Base-by-base conservation (phyloP, 495 filamentous ascomycete genomes). In the Sabuloglossum arenarium region DNA sequence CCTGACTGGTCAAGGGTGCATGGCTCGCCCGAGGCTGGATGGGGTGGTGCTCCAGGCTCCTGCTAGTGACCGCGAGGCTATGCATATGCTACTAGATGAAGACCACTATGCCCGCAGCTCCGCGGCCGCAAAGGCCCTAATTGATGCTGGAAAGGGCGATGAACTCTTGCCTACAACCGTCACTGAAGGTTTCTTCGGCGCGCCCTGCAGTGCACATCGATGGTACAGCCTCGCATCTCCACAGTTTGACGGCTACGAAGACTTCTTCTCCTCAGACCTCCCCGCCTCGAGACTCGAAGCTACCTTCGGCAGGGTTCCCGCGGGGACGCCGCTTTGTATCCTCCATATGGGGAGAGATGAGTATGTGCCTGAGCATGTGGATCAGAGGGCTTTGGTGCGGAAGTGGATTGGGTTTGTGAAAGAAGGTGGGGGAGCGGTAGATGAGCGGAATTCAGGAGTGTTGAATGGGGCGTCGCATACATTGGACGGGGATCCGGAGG, bases 181-280 rank as follows among this genome's bases (percentile, higher is more conserved):
- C 23, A 69, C 70, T 3, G 60, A 55, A 11, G 45, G 71, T 0
- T 68, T 69, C 0, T 74, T 79, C 32, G 75, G 74, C 28, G 70
- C 71, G 1, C 79, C 82, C 1, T 68, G 89, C 10, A 79, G 80
- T 16, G 86, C 85, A 0, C 68, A 73, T 46, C 64, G 90, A 57
- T 89, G 84, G 74, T 64, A 79, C 28, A 78, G 79, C 56, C 71
- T 96, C 24, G 75, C 73, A 6, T 79, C 74, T 4, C 39, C 58
- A 66, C 29, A 73, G 70, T 5, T n/a, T n/a, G n/a, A n/a, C n/a
- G 82, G 85, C 12, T 81, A 82, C 50, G 90, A 98, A 67, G 91
- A 97, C 66, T 83, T 84, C 59, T 98, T 96, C 69, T 86, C 82
- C 57, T 84, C 84, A 6, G 86, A 90, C 65, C 68, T 94, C 47